Percentiles rank a stretch among this genome's conserved stretches.
These are phyloP conservation scores for Nothomitra cinnamomea DNA, from an alignment of 2,329 filamentous ascomycete genomes.

Conservation along the genomic window DNA sequence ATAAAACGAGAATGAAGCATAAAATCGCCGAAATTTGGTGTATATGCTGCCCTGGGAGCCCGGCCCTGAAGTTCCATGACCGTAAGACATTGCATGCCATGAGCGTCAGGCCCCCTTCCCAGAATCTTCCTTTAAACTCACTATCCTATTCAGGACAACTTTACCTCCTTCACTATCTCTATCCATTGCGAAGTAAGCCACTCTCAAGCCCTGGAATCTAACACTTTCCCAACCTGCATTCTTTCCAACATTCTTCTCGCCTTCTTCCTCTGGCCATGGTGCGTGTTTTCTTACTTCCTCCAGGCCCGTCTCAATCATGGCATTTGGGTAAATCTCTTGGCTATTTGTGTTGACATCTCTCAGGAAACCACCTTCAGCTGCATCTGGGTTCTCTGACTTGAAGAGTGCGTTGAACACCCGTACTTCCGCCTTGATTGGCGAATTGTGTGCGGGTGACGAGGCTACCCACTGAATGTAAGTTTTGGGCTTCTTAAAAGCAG, in stretches of 20 bases:
- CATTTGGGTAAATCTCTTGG: conserved; percentile 60
- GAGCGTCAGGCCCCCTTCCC: conserved; percentile 32
- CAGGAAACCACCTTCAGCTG: conserved; percentile 63
- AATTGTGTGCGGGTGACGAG: conserved; percentile 42
- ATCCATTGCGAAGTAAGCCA: conserved; percentile 78
- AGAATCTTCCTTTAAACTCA: conserved; percentile 77
- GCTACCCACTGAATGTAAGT: conserved; percentile 82
- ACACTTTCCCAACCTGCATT: conserved; percentile 50
- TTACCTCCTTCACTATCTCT: conserved; percentile 63
- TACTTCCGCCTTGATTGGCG: conserved; percentile 48
- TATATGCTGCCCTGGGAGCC: too few species aligned
- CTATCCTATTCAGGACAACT: conserved; percentile 78
- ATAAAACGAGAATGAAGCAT: too few species aligned
- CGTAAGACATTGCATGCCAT: too few species aligned
- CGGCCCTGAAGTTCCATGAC: too few species aligned
- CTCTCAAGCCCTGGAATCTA: conserved; percentile 79
- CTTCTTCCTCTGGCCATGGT: conserved; percentile 67
- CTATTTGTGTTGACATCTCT: conserved; percentile 72
- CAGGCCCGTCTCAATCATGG: conserved; percentile 70
- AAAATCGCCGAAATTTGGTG: too few species aligned
- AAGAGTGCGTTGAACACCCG: conserved; percentile 72
- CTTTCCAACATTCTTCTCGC: conserved; percentile 44
- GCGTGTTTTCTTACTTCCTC: conserved; percentile 55
- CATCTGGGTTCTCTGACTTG: conserved; percentile 51
- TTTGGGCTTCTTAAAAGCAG: conserved; percentile 47